Evolutionary conservation across 306 rosid genomes (phyloP), one percentile per base, ranked within the genome.

Genomic region (Biancaea sappan): DNA sequence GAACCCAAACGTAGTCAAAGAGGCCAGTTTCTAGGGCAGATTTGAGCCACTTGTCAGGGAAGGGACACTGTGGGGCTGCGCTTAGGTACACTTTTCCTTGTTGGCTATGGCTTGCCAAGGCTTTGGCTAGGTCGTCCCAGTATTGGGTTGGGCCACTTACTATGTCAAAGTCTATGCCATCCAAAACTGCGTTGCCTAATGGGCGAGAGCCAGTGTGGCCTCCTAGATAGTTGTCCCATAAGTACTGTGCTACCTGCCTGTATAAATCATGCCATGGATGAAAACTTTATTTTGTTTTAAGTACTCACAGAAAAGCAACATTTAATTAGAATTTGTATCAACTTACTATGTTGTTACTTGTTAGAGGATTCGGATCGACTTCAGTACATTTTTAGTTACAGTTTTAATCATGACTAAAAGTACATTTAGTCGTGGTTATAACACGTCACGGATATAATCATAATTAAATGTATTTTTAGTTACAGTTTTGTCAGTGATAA

Each of bases 111-210:
- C 53, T 22, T 47, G 53, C 15, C 18, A 47, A 15, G 11, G 62
- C 62, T 19, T 56, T 56, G 62, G 62, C 62, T 10, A 56, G 62
- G 2, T 25, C 62, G 15, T 56, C 62, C 62, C 62, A 56, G 9
- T 56, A 12, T 18, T 12, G 14, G 4, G 18, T 56, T 56, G 62
- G 26, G 62, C 62, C 62, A 11, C 18, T 5, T 35, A 56, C 34
- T 56, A 56, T 56, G 26, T 26, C 62, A 56, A 56, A 56, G 25
- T 56, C 62, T 24, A 56, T 56, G 6, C 62, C 62, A 56, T 56
- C 62, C 62, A 56, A 56, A 25, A 56, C 8, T 26, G 62, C 62
- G 26, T 56, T 1, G 35, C 35, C 62, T 56, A 56, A 26, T 11
- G 62, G 62, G 37, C 62, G 35, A 3, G 62, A 10, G 14, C 14